Evolutionary conservation across 2,329 filamentous ascomycete genomes (phyloP), one percentile per base, ranked within the genome.

Genomic region (Camptophora hylomeconis): DNA sequence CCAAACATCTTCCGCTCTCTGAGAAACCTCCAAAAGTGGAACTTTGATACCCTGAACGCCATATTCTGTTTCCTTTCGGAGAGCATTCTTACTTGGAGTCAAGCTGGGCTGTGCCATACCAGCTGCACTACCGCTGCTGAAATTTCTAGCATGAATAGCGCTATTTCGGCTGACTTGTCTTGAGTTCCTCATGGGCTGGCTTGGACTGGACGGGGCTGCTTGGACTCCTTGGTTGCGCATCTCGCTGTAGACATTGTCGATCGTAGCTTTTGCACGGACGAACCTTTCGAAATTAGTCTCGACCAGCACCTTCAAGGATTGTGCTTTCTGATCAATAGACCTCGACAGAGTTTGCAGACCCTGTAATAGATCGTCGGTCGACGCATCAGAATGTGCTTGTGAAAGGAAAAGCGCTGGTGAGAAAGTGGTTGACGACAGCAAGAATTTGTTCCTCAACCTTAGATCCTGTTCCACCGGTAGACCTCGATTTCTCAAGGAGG

Each of bases 271-370:
- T 23, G 89, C 89, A 39, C 83, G 79, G 32, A 98, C 89, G 60
- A 98, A 98, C 41, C 87, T 79, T 56, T 98, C 92, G 50, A 98
- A 98, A 53, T 98, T 98, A 40, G 82, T 87, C 54, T 98, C 89
- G 14, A 98, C 89, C 11, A 98, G 68, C 7, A 92, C 80, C 52
- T 98, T 98, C 37, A 98, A 69, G 3, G 86, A 94, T 0, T 87
- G 89, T 0, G 87, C 94, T 55, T 98, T 98, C 57, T 95, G 82
- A 47, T 95, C 89, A 47, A 98, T 98, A 1, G 87, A 94, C 37
- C 72, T 72, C 11, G 84, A 89, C 12, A 98, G 70, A 35, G 80
- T 75, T 42, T 93, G 80, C 12, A 98, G 69, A 3, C 89, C 92
- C 26, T 72, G 65, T 8, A 93, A 64, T 1, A 98, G 64, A 24